Conservation (phyloP, 2,329 filamentous ascomycete species). For the Diaporthe ampelina region DNA sequence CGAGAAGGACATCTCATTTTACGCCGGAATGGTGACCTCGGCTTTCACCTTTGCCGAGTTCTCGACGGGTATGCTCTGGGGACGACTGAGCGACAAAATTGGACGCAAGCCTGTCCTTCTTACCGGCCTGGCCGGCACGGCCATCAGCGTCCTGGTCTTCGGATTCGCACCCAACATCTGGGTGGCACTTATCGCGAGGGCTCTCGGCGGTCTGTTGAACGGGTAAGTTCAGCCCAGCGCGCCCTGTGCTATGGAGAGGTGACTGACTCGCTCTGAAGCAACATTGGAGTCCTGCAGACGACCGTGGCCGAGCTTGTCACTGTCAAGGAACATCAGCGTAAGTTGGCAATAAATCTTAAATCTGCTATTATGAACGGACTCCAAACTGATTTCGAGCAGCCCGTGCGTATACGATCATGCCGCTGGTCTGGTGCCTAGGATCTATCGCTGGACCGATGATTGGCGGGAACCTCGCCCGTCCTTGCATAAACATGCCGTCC, state of each 20-base stretch:
- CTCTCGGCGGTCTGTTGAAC: slow-evolving; percentile 91
- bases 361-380: slow-evolving; percentile 21
- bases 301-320: slow-evolving; percentile 95
- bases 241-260: slow-evolving; percentile 15
- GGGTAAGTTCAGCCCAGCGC: slow-evolving; percentile 71
- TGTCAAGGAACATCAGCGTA: slow-evolving; percentile 92
- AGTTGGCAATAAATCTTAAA: slow-evolving; percentile 51
- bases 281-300: slow-evolving; percentile 95
- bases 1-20: slow-evolving; percentile 87
- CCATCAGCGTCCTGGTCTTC: slow-evolving; percentile 92
- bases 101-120: slow-evolving; percentile 94
- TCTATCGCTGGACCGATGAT: slow-evolving; percentile 94
- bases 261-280: slow-evolving; percentile 64
- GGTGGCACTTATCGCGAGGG: slow-evolving; percentile 87
- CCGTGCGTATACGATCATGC: slow-evolving; percentile 97
- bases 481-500: slow-evolving; percentile 84
- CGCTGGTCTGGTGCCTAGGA: slow-evolving; percentile 96
- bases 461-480: slow-evolving; percentile 89
- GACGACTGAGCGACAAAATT: slow-evolving; percentile 89
- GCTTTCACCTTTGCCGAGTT: slow-evolving; percentile 97
- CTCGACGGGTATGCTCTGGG: slow-evolving; percentile 93
- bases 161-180: slow-evolving; percentile 88
- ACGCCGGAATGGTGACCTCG: slow-evolving; percentile 95
- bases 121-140: slow-evolving; percentile 90
- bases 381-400: slow-evolving; percentile 61